Evolutionary conservation across 2,329 filamentous ascomycete species (phyloP), one percentile per base, ranked within the genome.

Genomic region (Penicillium sp.): DNA sequence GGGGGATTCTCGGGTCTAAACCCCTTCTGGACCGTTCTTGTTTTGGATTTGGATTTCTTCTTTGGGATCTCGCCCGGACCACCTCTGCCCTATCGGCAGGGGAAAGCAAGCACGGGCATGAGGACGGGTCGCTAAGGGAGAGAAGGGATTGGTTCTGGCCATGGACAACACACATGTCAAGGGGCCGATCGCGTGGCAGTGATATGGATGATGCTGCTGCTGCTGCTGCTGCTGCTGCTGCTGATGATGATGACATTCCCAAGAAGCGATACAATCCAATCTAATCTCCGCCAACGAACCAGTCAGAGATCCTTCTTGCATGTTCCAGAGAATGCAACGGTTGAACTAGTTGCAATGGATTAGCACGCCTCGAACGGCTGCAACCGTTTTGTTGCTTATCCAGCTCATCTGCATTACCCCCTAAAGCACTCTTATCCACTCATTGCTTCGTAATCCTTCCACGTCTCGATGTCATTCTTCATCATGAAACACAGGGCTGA

Each of bases 401-500:
- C 19, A 33, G 30, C 48, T 3, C 48, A 35, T 51, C 48, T 13
- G 35, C 48, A 51, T 51, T 10, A 16, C 26, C 30, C 28, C n/a
- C 30, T 46, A 6, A 14, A 33, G 30, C 51, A 37, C 7, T 25
- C 35, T 40, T 14, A 40, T 19, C 30, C 48, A 51, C 48, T n/a
- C 28, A 51, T 51, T n/a, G 48, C 48, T n/a, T n/a, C 8, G 3
- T 7, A 22, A 22, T 53, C 25, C 37, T 40, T 37, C 35, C 40
- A 38, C 35, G 51, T 37, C 45, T 13, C 8, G 25, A 14, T 25
- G 43, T 46, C 25, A 28, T 28, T 16, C 45, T 16, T 11, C 33
- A 57, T 45, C 42, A n/a, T 64, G 63, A 65, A 65, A 65, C 61
- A 53, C 57, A 62, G 42, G 59, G 57, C 61, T 61, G 63, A 58